A percentile compares a stretch with the other conserved stretches of the same genome.
Conservation (phyloP, 768 basidiomycete species). For the Pleurotus pulmonarius region DNA sequence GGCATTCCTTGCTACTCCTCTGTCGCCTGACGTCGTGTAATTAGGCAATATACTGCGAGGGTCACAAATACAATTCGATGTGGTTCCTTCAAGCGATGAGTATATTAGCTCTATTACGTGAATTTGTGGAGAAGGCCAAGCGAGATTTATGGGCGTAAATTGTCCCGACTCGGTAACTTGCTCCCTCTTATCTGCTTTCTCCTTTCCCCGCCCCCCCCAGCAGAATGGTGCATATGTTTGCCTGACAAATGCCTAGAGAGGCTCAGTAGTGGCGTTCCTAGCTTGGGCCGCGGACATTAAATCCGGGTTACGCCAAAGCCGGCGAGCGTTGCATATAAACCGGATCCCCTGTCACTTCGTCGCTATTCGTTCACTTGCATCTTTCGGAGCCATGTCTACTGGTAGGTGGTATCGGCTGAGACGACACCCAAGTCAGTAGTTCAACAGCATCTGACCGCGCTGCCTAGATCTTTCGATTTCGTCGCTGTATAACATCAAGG, state of each 20-base stretch:
- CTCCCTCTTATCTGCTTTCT: no score
- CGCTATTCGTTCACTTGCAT: neutral
- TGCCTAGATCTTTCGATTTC: slow-evolving; percentile 47
- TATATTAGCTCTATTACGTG: no score
- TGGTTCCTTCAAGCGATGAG: no score
- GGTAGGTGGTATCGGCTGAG: neutral
- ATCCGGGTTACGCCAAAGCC: neutral
- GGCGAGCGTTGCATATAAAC: neutral
- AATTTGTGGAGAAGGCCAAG: no score
- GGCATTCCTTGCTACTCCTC: no score
- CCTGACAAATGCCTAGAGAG: neutral
- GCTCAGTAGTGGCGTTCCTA: neutral
- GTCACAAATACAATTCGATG: no score
- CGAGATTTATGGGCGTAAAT: no score
- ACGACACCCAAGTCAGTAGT: neutral
- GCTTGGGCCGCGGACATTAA: neutral
- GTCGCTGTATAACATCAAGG: slow-evolving; percentile 62
- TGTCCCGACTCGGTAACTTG: no score
- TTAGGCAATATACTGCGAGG: no score
- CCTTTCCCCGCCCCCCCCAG: no score
- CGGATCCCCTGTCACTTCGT: neutral
- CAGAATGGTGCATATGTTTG: no score
- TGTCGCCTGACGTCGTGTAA: no score
- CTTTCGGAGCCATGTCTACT: neutral
- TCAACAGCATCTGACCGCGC: neutral